Conservation (phyloP, 805 yeast genomes). For the Cyberlindnera sargentensis region DNA sequence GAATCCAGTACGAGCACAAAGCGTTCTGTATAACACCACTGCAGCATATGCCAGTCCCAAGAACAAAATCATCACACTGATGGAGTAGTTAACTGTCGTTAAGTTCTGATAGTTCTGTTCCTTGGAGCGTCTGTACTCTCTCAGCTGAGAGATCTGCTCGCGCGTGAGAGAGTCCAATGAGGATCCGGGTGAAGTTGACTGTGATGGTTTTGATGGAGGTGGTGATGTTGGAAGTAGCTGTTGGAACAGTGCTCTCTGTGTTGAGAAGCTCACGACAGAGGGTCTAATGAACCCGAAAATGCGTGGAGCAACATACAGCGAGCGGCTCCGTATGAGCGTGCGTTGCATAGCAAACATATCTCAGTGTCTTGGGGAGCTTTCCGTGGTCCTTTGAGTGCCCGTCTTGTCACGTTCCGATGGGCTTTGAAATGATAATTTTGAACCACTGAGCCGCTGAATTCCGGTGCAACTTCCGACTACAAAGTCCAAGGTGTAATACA, state of each 20-base stretch:
- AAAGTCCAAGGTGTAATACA: background rate
- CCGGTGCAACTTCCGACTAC: too few relatives aligned
- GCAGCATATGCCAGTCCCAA: conserved; percentile 80
- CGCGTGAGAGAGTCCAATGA: conserved; percentile 18
- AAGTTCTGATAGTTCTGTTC: conserved; percentile 15
- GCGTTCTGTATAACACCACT: conserved; percentile 85
- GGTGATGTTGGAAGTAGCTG: background rate
- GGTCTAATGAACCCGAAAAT: too few relatives aligned
- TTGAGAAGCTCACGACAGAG: background rate
- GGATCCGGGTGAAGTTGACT: too few relatives aligned
- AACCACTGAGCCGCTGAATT: too few relatives aligned
- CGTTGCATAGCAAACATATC: too few relatives aligned
- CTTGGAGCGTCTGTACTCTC: conserved; percentile 15
- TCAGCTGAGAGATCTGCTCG: conserved; percentile 18
- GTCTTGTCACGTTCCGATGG: too few relatives aligned
- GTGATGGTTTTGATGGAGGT: too few relatives aligned
- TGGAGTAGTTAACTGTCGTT: conserved; percentile 58
- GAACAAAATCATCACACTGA: conserved; percentile 63
- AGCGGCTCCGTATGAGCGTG: too few relatives aligned
- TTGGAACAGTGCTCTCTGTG: conserved; percentile 1
- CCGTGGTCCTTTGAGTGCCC: too few relatives aligned
- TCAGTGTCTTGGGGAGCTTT: too few relatives aligned
- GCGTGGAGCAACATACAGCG: too few relatives aligned
- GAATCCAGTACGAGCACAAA: conserved; percentile 93
- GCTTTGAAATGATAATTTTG: too few relatives aligned